Evolutionary conservation across 176 grass and related monocot species (phyloP), one percentile per base, ranked within the genome.

Genomic region (Rhipidocladum racemiflorum): DNA sequence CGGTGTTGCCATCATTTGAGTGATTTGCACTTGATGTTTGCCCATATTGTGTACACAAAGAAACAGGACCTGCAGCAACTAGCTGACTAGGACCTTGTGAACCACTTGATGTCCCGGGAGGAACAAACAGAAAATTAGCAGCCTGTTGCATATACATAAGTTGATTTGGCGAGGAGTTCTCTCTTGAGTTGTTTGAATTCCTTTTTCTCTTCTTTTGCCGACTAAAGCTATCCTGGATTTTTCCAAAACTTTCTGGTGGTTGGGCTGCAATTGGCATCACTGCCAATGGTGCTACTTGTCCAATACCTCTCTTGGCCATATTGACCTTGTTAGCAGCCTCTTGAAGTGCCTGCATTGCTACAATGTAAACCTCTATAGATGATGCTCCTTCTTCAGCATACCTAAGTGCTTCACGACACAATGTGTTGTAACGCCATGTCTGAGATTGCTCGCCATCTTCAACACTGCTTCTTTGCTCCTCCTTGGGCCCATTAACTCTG

Each of bases 301-400:
- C 71, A 72, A 88, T 84, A 82, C 82, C 82, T 91, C 82, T 85
- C 78, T 91, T 91, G 28, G 85, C 82, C 82, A 85, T 78, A 74
- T 73, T 85, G 32, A 91, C 89, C 72, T 72, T 88, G 82, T 85
- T 91, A 54, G 85, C 77, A 85, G 89, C 89, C 59, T 88, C 89
- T 82, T 88, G 89, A 60, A 91, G 89, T 62, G 89, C 85, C 25
- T 81, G 89, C 76, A 91, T 91, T 28, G 89, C 89, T 59, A 88
- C 89, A 74, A 78, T 25, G 77, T 91, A 91, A 82, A 91, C 53
- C 6, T 88, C 89, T 78, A 62, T 39, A 42, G 89, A 91, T 74
- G 89, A 81, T 45, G 89, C 66, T 67, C 89, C 89, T 63, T 91
- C 89, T 81, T 82, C 89, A 81, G 89, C 89, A 79, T 78, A 91